Conservation (phyloP, 2,329 filamentous ascomycete species). For the Neonectria faginata region DNA sequence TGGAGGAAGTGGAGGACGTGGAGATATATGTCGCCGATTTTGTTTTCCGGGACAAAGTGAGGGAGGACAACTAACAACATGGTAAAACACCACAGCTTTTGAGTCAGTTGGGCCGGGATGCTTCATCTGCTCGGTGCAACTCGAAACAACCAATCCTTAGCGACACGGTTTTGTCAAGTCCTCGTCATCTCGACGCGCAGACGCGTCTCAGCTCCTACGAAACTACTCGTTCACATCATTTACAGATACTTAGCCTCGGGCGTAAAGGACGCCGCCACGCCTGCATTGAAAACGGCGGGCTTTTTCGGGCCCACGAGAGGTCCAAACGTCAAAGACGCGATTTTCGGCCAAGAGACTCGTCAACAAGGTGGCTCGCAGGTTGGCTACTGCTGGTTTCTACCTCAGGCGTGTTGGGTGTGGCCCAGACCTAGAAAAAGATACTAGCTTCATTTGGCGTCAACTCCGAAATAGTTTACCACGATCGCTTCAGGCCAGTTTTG, state of each 20-base stretch:
- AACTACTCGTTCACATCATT: neutral
- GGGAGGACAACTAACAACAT: neutral
- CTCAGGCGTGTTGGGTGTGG: conserved; percentile 33
- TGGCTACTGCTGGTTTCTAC: conserved; percentile 22
- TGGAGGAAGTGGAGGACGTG: neutral
- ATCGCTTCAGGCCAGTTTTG: conserved; percentile 14
- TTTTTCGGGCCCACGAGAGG: neutral
- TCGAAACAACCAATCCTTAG: neutral
- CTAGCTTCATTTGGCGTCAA: conserved; percentile 39
- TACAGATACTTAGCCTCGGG: neutral
- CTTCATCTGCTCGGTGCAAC: neutral
- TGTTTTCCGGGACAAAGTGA: neutral
- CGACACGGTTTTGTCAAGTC: neutral
- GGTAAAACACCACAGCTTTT: no score
- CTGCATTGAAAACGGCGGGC: neutral
- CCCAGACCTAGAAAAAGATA: conserved; percentile 13
- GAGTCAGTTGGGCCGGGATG: neutral
- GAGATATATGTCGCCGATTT: conserved; percentile 1
- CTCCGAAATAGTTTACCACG: conserved; percentile 36
- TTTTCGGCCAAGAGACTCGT: conserved; percentile 1
- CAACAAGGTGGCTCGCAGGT: conserved; percentile 4
- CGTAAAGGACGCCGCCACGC: neutral
- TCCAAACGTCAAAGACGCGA: neutral
- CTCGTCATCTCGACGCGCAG: neutral
- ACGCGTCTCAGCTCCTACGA: neutral